phyloP scores from a whole-genome alignment of 2,329 filamentous ascomycete genomes.

The Zasmidium angulare region DNA sequence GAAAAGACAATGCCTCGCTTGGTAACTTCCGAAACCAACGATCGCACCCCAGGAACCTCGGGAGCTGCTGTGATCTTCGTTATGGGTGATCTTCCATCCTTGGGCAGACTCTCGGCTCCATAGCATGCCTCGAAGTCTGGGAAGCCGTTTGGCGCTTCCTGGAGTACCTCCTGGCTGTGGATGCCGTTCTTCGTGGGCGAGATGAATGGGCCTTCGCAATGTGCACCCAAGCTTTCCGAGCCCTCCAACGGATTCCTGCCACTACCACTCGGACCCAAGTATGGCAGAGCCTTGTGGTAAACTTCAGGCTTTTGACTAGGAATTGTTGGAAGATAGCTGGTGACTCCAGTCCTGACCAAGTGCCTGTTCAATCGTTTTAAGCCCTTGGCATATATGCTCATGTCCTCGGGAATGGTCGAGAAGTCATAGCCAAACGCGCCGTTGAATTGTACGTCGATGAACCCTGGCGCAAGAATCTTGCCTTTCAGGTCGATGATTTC shows the following conservation, averaged over 20 bases:
- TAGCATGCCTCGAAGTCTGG: slow-evolving; percentile 70
- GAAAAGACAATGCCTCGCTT: slow-evolving; percentile 68
- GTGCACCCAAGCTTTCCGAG: slow-evolving; percentile 83
- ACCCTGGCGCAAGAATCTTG: slow-evolving; percentile 78
- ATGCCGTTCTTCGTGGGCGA: slow-evolving; percentile 81
- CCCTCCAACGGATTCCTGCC: slow-evolving; percentile 64
- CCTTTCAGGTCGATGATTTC: slow-evolving; percentile 75
- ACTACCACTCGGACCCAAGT: slow-evolving; percentile 69
- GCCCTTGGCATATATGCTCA: slow-evolving; percentile 69
- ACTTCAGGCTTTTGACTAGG: slow-evolving; percentile 78
- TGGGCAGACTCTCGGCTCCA: slow-evolving; percentile 65
- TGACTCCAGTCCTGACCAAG: slow-evolving; percentile 78
- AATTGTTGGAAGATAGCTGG: slow-evolving; percentile 81
- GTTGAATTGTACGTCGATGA: slow-evolving; percentile 91
- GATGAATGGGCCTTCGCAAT: slow-evolving; percentile 89
- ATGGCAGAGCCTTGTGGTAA: slow-evolving; percentile 78
- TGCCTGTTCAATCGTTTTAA: slow-evolving; percentile 68
- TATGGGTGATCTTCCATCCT: slow-evolving; percentile 48
- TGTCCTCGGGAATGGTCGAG: slow-evolving; percentile 64
- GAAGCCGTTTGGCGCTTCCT: slow-evolving; percentile 60
- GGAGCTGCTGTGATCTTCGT: slow-evolving; percentile 86
- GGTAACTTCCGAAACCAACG: slow-evolving; percentile 66
- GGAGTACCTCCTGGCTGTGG: slow-evolving; percentile 73
- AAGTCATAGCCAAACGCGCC: slow-evolving; percentile 93
- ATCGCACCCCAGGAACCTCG: slow-evolving; percentile 64